phyloP scores from a whole-genome alignment of 2,329 filamentous ascomycete species.

The Raffaelea deltoideospora region DNA sequence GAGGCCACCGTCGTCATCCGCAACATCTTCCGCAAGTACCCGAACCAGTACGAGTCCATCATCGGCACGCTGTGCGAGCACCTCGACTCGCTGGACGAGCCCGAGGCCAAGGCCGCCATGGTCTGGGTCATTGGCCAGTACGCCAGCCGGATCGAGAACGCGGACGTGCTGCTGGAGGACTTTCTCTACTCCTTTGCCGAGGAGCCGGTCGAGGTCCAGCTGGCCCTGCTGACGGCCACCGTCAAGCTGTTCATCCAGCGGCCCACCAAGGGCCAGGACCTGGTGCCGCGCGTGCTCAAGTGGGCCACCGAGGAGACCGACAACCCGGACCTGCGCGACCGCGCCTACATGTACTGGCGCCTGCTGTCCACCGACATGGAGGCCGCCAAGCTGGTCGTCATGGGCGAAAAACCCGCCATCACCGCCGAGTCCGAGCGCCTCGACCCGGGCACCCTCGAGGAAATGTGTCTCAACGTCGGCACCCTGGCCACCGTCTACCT shows the following conservation, averaged over 20 bases:
- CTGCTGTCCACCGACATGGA: constrained; percentile 83
- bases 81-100: constrained; percentile 89
- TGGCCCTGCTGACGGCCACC: constrained; percentile 85
- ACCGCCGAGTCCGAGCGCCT: constrained; percentile 92
- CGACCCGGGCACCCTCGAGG: constrained; percentile 79
- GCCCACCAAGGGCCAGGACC: constrained; percentile 81
- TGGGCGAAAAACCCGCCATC: constrained; percentile 95
- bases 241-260: constrained; percentile 97
- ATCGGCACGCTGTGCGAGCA: constrained; percentile 93
- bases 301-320: constrained; percentile 99
- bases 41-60: constrained; percentile 96
- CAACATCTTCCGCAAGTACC: constrained; percentile 98
- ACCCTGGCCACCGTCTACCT: constrained; percentile 94
- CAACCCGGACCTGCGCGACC: constrained; percentile 87
- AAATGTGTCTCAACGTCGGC: constrained; percentile 93
- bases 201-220: constrained; percentile 88
- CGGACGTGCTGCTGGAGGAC: constrained; percentile 82
- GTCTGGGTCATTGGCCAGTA: constrained; percentile 99
- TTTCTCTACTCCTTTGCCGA: constrained; percentile 90
- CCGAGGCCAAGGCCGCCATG: constrained; percentile 95
- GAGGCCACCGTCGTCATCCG: constrained; percentile 97
- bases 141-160: constrained; percentile 93
- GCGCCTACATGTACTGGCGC: constrained; percentile 99
- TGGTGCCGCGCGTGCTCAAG: constrained; percentile 89
- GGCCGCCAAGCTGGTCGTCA: constrained; percentile 74